Evolutionary conservation across 345 rosid species (phyloP), one percentile per base, ranked within the genome.

Genomic region (Noccaea bulbosa): DNA sequence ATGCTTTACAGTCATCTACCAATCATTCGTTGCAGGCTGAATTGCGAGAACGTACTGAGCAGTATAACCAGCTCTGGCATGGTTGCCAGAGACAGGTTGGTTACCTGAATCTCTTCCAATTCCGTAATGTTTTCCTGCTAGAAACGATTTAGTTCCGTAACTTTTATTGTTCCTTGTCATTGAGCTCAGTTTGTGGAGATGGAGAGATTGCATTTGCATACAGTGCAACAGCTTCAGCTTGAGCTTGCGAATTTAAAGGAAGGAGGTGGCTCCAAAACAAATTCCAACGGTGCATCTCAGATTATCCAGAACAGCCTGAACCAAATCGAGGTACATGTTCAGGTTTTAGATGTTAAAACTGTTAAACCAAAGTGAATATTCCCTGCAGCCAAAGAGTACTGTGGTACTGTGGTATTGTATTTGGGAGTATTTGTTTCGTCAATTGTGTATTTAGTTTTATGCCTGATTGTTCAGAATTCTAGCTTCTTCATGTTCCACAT

Each of bases 21-120:
- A 87, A 81, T 62, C 92, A 88, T 57, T 79, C 89, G 3, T 79
- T 92, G 66, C 99, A 92, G 80, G 83, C 83, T 62, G 96, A 92
- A 72, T 75, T 95, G 76, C 76, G 86, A 62, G 98, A 90, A 58
- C 91, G 93, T n/a, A 88, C 85, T 20, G 96, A 90, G 59, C 98
- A 87, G 71, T 88, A 82, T 74, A 87, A 85, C 71, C 99, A 94
- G 79, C 93, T 94, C 12, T 94, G 97, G 99, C 74, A 76, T 55
- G 91, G 88, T 49, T 94, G 89, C 77, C 99, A 94, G 77, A 85
- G 96, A 84, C 99, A 94, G 99, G 99, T 94, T 69, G 34, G 55
- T 79, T 63, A 44, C 55, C 66, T 45, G 49, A 33, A 57, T 56
- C 56, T 69, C 43, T 75, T 32, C 68, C 30, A 38, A 11, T 5